These are phyloP conservation scores for Curvularia sp. DNA, from an alignment of 2,329 filamentous ascomycete species.

Conservation along the genomic window DNA sequence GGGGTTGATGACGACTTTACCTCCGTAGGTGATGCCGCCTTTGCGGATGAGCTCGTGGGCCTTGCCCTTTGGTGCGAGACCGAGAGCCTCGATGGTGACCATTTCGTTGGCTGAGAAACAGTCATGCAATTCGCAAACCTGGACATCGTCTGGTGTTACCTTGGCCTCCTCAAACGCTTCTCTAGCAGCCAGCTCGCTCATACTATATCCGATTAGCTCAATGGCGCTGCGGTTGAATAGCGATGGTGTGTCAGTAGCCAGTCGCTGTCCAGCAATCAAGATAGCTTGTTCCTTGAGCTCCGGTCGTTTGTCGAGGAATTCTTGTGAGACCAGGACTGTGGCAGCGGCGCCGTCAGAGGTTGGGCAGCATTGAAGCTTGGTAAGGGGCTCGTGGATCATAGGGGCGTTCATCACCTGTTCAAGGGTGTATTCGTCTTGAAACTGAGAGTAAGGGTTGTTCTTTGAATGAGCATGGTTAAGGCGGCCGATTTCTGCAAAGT, in stretches of 20 bases:
- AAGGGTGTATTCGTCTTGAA: constrained; percentile 87
- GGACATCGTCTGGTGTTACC: constrained; percentile 69
- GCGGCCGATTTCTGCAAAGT: constrained; percentile 94
- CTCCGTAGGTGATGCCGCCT: constrained; percentile 91
- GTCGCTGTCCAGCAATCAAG: constrained; percentile 83
- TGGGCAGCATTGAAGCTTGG: constrained; percentile 98
- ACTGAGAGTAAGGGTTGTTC: constrained; percentile 97
- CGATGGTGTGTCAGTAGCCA: constrained; percentile 82
- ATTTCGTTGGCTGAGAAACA: constrained; percentile 97
- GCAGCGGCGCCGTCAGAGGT: constrained; percentile 93
- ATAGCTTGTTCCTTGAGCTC: constrained; percentile 84
- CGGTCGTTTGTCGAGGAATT: constrained; percentile 83
- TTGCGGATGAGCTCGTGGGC: constrained; percentile 88
- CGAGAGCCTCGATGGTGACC: constrained; percentile 85
- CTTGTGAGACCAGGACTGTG: constrained; percentile 85
- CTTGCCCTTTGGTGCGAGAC: constrained; percentile 76
- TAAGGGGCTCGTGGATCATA: constrained; percentile 84
- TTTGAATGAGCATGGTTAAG: constrained; percentile 92
- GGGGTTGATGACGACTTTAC: constrained; percentile 84
- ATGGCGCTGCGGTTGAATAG: constrained; percentile 83
- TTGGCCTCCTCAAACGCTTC: constrained; percentile 77
- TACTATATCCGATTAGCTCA: constrained; percentile 87
- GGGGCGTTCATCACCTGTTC: constrained; percentile 79
- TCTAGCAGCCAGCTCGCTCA: constrained; percentile 75
- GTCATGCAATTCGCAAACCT: constrained; percentile 92